Evolutionary conservation across 768 basidiomycete genomes (phyloP), one percentile per base, ranked within the genome.

Genomic region (Scleroderma bovista): DNA sequence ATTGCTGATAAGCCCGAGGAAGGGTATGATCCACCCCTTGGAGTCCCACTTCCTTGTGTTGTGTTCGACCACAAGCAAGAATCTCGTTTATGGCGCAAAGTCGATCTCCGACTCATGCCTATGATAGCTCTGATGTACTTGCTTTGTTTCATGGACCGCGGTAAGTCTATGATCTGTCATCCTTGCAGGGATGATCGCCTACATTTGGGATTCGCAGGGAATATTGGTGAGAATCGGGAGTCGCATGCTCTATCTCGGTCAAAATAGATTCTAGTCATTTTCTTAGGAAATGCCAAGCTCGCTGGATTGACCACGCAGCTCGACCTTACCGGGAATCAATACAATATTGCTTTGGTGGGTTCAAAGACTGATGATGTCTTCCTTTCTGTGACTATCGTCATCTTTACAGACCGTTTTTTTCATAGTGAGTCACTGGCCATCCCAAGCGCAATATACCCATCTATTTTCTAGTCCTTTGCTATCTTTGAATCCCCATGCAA

Each of bases 401-500:
- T 15, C 32, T 2, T 29, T 31, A 11, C 46, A 86, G 83, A 85
- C 82, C 0, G 80, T 83, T 77, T 87, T 76, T 57, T 86, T 85
- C 60, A 76, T 87, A 39, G 84, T 85, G 57, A 48, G 80, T 66
- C 0, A 11, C n/a, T 23, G 23, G 9, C n/a, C 16, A 36, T 20
- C 9, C 16, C 46, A 47, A 31, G 46, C 22, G 10, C 39, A 46
- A 29, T 15, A 34, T 40, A 33, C 17, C 34, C 2, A 23, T 39
- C 54, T 78, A 80, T 78, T 77, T 8, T 80, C 79, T 54, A 81
- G 80, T 57, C 69, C 79, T 44, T 66, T 40, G 59, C 58, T 23
- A 24, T 67, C 1, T 83, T 80, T 50, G 83, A 86, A 69, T 81
- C 78, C 50, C 83, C 83, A 0, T 75, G 80, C 29, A 86, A 86